Base-by-base conservation (phyloP, 345 rosid genomes). In the Mallotus nudiflorus region DNA sequence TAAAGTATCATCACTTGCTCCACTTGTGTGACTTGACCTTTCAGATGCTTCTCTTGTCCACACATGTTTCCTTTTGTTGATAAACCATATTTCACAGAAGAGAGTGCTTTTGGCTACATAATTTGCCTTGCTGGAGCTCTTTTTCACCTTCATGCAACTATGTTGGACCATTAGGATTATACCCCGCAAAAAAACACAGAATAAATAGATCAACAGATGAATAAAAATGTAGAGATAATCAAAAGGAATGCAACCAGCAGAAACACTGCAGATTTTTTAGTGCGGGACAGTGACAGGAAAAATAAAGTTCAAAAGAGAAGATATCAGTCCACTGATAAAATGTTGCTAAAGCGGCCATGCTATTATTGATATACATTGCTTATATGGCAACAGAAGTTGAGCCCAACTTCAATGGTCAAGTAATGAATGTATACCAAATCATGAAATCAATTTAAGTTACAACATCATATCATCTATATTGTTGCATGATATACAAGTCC, bases 31-130 rank as follows among this genome's bases (percentile, higher is more conserved):
- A 46, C 48, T 48, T 15, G 65, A 68, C 50, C 37, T 73, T 68
- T 80, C 88, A 39, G 73, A 67, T 72, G 91, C 85, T 78, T 84
- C 86, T 77, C 86, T 79, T 10, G 83, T 88, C 91, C 96, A 79
- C 0, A 81, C 39, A 69, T 61, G 83, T 49, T 80, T 84, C 53
- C 93, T 91, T 81, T 85, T 90, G 77, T 82, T 77, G 60, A 90
- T 78, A 76, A 88, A 84, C 86, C 85, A 82, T 69, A 90, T 84
- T 80, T 86, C 87, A 73, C 91, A 88, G 70, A 78, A 83, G 0
- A 93, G 91, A 66, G 81, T 87, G 65, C 78, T 60, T 80, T 76
- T 86, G 0, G 79, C 82, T 25, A 75, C 83, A 75, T 82, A 88
- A 60, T 70, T 77, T 12, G 78, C 86, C 81, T 82, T 86, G 39